These are phyloP conservation scores for Ophiostoma perfectum DNA, from an alignment of 2,329 filamentous ascomycete genomes.

Conservation along the genomic window DNA sequence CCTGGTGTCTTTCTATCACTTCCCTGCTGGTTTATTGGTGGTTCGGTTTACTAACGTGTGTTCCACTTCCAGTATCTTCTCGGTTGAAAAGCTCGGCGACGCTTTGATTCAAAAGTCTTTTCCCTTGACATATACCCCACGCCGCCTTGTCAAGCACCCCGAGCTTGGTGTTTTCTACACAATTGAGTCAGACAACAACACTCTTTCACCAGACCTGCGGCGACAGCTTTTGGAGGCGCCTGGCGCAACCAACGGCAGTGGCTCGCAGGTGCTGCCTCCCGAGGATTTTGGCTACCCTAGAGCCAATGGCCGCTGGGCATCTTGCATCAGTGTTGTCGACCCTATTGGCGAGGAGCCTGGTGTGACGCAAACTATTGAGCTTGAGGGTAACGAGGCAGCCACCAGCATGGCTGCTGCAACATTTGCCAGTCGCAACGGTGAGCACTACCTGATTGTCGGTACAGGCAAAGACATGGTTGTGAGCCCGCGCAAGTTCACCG, in stretches of 20 bases:
- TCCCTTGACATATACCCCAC: conserved; percentile 82
- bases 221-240: conserved; percentile 70
- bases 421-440: conserved; percentile 83
- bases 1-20: conserved; percentile 22
- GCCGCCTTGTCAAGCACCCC: conserved; percentile 80
- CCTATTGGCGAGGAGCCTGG: conserved; percentile 64
- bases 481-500: conserved; percentile 66
- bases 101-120: conserved; percentile 84
- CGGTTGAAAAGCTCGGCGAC: conserved; percentile 77
- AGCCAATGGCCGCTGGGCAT: conserved; percentile 84
- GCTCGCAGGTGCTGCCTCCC: conserved; percentile 61
- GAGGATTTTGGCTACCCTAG: conserved; percentile 86
- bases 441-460: conserved; percentile 87
- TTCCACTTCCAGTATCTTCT: conserved; percentile 64
- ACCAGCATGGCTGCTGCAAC: conserved; percentile 78
- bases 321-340: conserved; percentile 88
- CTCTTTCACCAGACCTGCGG: conserved; percentile 72
- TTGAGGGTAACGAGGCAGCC: conserved; percentile 86
- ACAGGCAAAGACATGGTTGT: conserved; percentile 86
- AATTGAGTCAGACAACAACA: conserved; percentile 89
- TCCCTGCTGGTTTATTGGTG: neutral
- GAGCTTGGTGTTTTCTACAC: conserved; percentile 88
- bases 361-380: conserved; percentile 71
- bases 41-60: conserved; percentile 32
- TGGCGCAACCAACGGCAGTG: conserved; percentile 63